Percentiles rank a stretch among this genome's conserved stretches.
phyloP scores from a whole-genome alignment of 2,329 filamentous ascomycete genomes.

The Tolypocladium nubicola region DNA sequence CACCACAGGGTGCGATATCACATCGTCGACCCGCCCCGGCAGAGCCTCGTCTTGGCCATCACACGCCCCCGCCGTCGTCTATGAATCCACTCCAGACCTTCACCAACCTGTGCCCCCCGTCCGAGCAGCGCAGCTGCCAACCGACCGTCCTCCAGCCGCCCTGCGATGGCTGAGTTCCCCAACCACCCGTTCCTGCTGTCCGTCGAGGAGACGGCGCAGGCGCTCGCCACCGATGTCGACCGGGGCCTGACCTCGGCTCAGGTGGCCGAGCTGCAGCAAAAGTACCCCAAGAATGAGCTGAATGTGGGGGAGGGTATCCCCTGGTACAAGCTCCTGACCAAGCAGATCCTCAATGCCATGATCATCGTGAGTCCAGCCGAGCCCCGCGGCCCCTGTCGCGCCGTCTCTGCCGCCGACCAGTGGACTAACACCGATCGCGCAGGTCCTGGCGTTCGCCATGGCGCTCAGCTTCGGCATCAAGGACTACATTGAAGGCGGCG shows the following conservation, averaged over 20 bases:
- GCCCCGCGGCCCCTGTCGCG: not conserved
- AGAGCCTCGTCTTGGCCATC: conserved; percentile 1
- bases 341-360: conserved; percentile 71
- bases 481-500: conserved; percentile 58
- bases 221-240: conserved; percentile 53
- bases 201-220: conserved; percentile 49
- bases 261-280: conserved; percentile 45
- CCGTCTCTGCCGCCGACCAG: not conserved
- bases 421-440: not conserved
- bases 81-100: conserved; percentile 9
- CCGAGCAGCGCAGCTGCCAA: conserved; percentile 7
- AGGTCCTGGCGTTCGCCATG: conserved; percentile 73
- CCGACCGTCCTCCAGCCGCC: conserved; percentile 2
- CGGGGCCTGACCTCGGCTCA: conserved; percentile 53
- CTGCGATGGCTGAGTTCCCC: conserved; percentile 29
- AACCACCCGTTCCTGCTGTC: conserved; percentile 52
- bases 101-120: conserved; percentile 4
- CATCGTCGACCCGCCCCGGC: not conserved
- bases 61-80: conserved; percentile 5
- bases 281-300: conserved; percentile 59
- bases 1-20: not conserved
- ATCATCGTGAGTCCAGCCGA: conserved; percentile 42
- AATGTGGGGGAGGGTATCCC: conserved; percentile 57
- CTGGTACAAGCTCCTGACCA: conserved; percentile 61
- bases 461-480: conserved; percentile 56